These are phyloP conservation scores for Sphaerulina musiva DNA, from an alignment of 2,329 filamentous ascomycete genomes.

Conservation along the genomic window DNA sequence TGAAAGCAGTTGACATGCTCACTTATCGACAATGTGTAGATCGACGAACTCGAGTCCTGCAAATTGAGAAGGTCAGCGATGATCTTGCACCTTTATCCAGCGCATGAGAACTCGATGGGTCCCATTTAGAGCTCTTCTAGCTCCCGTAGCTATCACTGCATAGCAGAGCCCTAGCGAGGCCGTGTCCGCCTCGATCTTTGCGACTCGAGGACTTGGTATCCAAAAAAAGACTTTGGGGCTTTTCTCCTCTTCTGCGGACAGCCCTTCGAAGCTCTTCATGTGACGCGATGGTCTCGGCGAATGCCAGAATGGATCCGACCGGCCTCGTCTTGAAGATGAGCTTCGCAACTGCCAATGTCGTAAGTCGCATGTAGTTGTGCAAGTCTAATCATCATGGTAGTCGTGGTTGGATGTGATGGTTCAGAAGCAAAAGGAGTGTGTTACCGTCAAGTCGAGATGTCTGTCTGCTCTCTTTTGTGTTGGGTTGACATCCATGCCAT, in stretches of 20 bases:
- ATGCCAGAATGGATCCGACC: neutral
- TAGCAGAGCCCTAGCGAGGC: neutral
- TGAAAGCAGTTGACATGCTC: too few relatives aligned
- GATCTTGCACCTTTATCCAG: too few relatives aligned
- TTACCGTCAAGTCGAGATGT: too few relatives aligned
- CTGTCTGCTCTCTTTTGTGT: too few relatives aligned
- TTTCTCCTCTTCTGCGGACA: constrained; percentile 1
- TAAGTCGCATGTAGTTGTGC: neutral
- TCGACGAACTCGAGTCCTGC: too few relatives aligned
- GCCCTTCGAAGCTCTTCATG: constrained; percentile 3
- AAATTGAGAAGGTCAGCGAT: too few relatives aligned
- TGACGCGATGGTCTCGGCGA: neutral
- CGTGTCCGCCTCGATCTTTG: neutral
- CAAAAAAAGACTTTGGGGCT: neutral
- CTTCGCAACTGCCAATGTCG: neutral
- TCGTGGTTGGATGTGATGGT: too few relatives aligned
- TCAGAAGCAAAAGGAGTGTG: too few relatives aligned
- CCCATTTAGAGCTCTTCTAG: neutral
- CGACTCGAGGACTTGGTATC: neutral
- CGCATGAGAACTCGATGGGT: too few relatives aligned
- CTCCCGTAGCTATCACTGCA: neutral
- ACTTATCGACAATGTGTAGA: too few relatives aligned
- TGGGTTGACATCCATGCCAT: too few relatives aligned
- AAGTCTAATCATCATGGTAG: neutral
- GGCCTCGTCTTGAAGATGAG: neutral